phyloP scores from a whole-genome alignment of 257 asterid species.

The Pogostemon cablin region DNA sequence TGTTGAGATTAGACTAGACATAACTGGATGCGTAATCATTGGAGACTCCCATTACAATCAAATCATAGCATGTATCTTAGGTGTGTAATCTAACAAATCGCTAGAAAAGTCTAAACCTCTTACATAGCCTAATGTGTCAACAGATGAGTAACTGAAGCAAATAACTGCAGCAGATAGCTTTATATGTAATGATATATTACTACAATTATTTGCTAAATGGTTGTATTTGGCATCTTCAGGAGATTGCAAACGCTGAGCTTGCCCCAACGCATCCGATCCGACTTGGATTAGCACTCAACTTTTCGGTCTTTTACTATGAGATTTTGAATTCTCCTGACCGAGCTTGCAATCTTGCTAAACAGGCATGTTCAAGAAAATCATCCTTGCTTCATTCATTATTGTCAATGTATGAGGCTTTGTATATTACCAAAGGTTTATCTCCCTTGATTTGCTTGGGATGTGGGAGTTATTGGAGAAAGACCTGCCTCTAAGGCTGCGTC shows the following conservation, averaged over 20 bases:
- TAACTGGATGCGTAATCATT: neutral
- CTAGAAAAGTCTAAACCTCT: neutral
- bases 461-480: neutral
- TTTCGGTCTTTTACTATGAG: slow-evolving; percentile 63
- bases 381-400: neutral
- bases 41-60: neutral
- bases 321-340: slow-evolving; percentile 60
- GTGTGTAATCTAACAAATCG: neutral
- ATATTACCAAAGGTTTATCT: neutral
- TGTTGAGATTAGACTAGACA: neutral
- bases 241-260: slow-evolving; percentile 50
- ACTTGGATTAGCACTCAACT: slow-evolving; percentile 59
- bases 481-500: neutral
- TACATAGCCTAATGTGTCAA: neutral
- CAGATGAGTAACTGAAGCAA: slow-evolving; percentile 7
- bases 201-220: neutral
- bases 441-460: neutral
- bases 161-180: slow-evolving; percentile 15
- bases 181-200: neutral
- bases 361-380: slow-evolving; percentile 33
- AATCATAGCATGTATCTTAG: neutral
- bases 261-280: slow-evolving; percentile 62
- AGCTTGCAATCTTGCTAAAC: slow-evolving; percentile 61
- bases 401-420: neutral
- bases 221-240: slow-evolving; percentile 35